Evolutionary conservation across 345 rosid genomes (phyloP).

Genomic region (Pistacia vera): DNA sequence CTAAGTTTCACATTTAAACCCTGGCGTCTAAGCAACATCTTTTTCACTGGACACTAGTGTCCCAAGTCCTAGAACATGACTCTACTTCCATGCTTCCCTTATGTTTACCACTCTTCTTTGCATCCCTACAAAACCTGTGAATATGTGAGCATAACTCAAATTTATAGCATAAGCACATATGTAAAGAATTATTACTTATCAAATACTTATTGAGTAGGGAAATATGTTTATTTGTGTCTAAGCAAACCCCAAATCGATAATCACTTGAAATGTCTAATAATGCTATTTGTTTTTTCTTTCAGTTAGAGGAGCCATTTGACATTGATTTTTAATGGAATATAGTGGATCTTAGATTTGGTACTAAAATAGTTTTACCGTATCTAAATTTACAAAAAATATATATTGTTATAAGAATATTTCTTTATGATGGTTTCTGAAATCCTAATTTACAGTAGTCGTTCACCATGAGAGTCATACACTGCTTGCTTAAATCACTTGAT

Average conservation of each 20-base stretch:
- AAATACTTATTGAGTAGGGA: not conserved
- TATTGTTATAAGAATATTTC: not conserved
- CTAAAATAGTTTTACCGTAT: not conserved
- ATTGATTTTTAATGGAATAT: not conserved
- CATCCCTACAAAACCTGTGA: not conserved
- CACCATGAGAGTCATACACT: not conserved
- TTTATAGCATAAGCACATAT: not conserved
- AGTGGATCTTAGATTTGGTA: not conserved
- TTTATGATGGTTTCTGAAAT: not conserved
- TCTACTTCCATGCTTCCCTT: not conserved
- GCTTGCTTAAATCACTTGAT: too few relatives aligned
- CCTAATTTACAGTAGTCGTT: not conserved
- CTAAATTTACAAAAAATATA: not conserved
- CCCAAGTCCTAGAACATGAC: not conserved
- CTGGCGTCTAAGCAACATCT: not conserved
- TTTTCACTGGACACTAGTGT: constrained; percentile 1
- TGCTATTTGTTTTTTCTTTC: not conserved
- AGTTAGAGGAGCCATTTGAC: not conserved
- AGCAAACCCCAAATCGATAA: not conserved
- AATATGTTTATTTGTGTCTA: not conserved
- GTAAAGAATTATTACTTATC: not conserved
- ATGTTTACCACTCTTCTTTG: not conserved
- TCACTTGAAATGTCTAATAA: not conserved
- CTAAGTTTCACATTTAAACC: not conserved
- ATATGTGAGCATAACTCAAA: not conserved